Evolutionary conservation across 129 eudicot species (phyloP), one percentile per base, ranked within the genome.

Genomic region (Flaveria bidentis): DNA sequence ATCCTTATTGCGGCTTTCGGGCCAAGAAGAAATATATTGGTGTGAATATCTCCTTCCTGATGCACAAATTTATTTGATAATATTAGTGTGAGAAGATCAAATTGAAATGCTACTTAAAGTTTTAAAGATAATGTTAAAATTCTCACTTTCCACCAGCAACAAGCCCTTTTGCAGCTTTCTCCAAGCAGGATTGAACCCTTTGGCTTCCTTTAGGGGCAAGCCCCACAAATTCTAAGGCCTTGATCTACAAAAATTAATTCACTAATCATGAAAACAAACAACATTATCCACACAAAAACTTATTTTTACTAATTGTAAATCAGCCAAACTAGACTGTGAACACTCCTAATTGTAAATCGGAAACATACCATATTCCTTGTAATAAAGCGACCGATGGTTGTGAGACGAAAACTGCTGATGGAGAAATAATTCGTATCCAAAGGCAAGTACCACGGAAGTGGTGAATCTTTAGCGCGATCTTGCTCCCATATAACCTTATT

Each of bases 81-180:
- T 62, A 30, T 75, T 62, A 63, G 20, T 63, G 16, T 44, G 20
- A 23, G 28, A 41, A 63, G 13, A 51, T 18, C 3, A 51, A 72
- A 20, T 49, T 66, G 26, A 67, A 65, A 77, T 51, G 60, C 45
- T 36, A 55, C 36, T 25, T 15, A 46, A 26, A 61, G 17, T 26
- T 61, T 60, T 3, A 26, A 26, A 20, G 1, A 41, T 23, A 71
- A 36, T n/a, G 49, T 55, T 3, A 10, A 49, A 53, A 67, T 76
- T 71, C 97, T 91, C 62, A 94, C 99, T 89, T 89, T 85, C 89
- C 99, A 68, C 99, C 99, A 53, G 84, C 93, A 79, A 94, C 93
- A 60, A 94, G 99, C 55, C 96, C 99, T 79, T 94, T 96, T 46
- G 99, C 97, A 81, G 97, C 97, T 83, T 94, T 87, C 84, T 91